Percentiles rank a stretch among this genome's conserved stretches.
These are phyloP conservation scores for Epicoccum nigrum DNA, from an alignment of 2,329 filamentous ascomycete species.

Conservation along the genomic window DNA sequence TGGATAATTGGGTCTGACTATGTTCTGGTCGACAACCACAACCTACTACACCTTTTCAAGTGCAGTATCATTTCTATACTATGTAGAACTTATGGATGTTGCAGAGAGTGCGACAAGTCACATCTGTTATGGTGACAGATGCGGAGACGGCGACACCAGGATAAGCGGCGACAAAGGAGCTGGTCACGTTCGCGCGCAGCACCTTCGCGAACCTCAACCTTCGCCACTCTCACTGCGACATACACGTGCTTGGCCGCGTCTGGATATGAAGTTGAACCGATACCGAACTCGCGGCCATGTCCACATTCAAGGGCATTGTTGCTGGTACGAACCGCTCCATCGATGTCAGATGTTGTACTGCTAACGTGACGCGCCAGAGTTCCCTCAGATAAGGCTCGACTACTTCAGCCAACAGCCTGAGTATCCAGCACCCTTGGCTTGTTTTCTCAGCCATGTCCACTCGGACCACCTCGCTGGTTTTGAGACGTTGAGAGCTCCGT, in stretches of 20 bases:
- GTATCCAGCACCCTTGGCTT: constrained; percentile 71
- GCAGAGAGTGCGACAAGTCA: no score
- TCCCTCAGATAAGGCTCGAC: constrained; percentile 82
- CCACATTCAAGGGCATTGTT: constrained; percentile 46
- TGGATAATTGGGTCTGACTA: no score
- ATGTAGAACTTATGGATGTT: no score
- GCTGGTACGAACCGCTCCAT: constrained; percentile 20
- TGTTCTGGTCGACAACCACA: no score
- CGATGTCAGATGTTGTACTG: background rate
- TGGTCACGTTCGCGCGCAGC: constrained; percentile 9
- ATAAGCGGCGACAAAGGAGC: background rate
- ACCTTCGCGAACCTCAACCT: constrained; percentile 5
- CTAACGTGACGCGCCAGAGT: constrained; percentile 58
- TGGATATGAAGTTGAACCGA: constrained; percentile 3
- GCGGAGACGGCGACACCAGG: no score
- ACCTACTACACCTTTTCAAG: no score
- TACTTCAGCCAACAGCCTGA: constrained; percentile 70
- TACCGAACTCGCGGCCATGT: constrained; percentile 26
- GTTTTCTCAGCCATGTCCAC: constrained; percentile 91
- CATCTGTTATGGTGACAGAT: no score
- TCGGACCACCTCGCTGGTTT: constrained; percentile 86
- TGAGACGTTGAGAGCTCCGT: constrained; percentile 76
- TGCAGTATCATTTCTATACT: no score
- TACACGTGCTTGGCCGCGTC: background rate
- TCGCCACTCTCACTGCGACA: background rate